Conservation (phyloP, 495 filamentous ascomycete species). For the Xanthoparmelia taractica region DNA sequence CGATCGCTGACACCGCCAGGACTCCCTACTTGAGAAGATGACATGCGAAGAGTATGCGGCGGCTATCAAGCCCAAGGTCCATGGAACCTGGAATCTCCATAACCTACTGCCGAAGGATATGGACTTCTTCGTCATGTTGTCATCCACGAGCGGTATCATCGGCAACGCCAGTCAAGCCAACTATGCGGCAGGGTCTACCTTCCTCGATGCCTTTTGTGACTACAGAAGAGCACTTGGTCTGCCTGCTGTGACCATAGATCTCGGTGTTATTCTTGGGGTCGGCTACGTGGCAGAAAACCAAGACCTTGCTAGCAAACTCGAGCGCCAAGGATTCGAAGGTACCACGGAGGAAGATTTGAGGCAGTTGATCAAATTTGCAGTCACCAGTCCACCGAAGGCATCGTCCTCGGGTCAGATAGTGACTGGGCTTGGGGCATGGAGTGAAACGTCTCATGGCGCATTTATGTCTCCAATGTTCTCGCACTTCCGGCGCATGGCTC, state of each 20-base stretch:
- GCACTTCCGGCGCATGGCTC: conserved; percentile 4
- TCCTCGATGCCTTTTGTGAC: conserved; percentile 25
- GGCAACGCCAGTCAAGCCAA: conserved; percentile 40
- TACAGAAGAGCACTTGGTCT: conserved; percentile 16
- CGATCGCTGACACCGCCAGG: conserved; percentile 23
- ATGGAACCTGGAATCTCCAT: conserved; percentile 38
- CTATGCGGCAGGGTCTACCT: conserved; percentile 35
- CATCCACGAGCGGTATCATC: conserved; percentile 37
- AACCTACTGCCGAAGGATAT: conserved; percentile 21
- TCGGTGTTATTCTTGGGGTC: conserved; percentile 27
- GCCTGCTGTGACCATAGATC: conserved; percentile 24
- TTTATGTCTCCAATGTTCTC: conserved; percentile 1
- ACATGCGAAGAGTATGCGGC: conserved; percentile 13
- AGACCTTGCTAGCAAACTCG: conserved; percentile 12
- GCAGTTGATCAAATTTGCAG: conserved; percentile 4
- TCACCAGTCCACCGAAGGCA: background rate
- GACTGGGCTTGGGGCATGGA: conserved; percentile 3
- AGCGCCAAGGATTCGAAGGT: conserved; percentile 4
- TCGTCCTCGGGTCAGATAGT: background rate
- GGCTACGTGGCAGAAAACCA: conserved; percentile 22
- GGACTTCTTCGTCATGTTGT: conserved; percentile 49
- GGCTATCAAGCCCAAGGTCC: conserved; percentile 31
- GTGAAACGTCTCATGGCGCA: background rate
- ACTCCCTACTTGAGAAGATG: conserved; percentile 12
- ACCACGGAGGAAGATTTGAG: conserved; percentile 4